Percentiles rank a stretch among this genome's conserved stretches.
Conservation (phyloP, 495 filamentous ascomycete species). For the Staphylotrichum tortipilum region DNA sequence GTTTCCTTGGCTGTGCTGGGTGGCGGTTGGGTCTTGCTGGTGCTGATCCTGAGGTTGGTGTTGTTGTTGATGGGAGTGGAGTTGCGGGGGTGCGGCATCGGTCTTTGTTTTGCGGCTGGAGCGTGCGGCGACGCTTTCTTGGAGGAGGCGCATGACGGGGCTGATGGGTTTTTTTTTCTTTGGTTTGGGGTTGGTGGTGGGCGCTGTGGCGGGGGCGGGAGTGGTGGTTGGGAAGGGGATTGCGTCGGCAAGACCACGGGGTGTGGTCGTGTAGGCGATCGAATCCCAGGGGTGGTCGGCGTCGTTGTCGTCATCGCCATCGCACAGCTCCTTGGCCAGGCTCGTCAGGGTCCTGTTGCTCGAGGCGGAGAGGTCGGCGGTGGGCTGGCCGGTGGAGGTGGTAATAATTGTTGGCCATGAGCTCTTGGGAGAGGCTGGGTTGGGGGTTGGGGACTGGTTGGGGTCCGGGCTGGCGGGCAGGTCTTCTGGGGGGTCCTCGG, state of each 20-base stretch:
- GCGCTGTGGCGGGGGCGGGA: neutral
- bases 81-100: neutral
- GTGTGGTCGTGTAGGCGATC: no score
- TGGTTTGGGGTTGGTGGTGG: neutral
- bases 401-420: slow-evolving; percentile 14
- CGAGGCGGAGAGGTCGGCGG: slow-evolving; percentile 2
- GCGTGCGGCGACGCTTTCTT: no score
- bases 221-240: neutral
- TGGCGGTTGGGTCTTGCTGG: neutral
- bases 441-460: neutral
- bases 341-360: neutral
- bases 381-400: slow-evolving; percentile 11
- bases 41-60: neutral
- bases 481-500: neutral
- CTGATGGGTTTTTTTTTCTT: neutral
- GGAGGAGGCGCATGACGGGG: slow-evolving; percentile 7
- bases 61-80: neutral
- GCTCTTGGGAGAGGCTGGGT: slow-evolving; percentile 7
- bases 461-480: neutral
- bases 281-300: no score
- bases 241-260: no score
- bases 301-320: no score
- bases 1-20: neutral
- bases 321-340: slow-evolving; percentile 1
- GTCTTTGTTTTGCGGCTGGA: neutral